Base-by-base conservation (phyloP, 1,284 basidiomycete species). In the Cystobasidium pallidum region DNA sequence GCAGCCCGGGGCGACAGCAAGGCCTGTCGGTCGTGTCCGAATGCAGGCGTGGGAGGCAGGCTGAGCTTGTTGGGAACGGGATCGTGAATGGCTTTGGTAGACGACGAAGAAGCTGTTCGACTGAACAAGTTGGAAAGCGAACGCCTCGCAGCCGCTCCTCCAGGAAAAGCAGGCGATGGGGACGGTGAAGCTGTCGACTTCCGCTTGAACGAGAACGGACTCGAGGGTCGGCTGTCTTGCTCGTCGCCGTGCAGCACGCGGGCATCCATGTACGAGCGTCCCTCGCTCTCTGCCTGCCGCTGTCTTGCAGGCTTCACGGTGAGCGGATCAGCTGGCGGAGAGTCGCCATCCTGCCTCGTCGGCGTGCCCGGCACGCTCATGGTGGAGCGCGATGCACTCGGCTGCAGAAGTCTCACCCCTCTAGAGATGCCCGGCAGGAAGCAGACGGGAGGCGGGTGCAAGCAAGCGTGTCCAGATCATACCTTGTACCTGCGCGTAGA, bases 41-140 rank as follows among this genome's bases (percentile, higher is more conserved):
- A 58, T 8, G 34, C 17, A 7, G 66, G 52, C 19, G 52, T 39
- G 7, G 66, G 66, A 32, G 66, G 66, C 34, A 70, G 28, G 30
- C 58, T 51, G 57, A 61, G 67, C 21, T 47, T 45, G 26, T 36
- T 70, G 10, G 67, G 19, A 24, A 58, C 45, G 32, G 62, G 28
- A 19, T 28, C 39, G 7, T 19, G 28, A 11, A 15, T 19, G 2
- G 2, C 36, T 13, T n/a, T 39, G 1, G 28, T n/a, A 21, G 36
- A 6, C 6, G 36, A 39, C 36, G 36, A 39, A 39, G 59, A 63
- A 45, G 62, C 45, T 64, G 45, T 49, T 64, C 45, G 21, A 36
- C 45, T 32, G 26, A 52, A 66, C 45, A 66, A 24, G 49, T 55
- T 66, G 21, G 64, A 66, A 3, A 66, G 51, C n/a, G 64, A 66